phyloP scores from a whole-genome alignment of 805 yeast genomes.

The Blastobotrys mokoenaii region DNA sequence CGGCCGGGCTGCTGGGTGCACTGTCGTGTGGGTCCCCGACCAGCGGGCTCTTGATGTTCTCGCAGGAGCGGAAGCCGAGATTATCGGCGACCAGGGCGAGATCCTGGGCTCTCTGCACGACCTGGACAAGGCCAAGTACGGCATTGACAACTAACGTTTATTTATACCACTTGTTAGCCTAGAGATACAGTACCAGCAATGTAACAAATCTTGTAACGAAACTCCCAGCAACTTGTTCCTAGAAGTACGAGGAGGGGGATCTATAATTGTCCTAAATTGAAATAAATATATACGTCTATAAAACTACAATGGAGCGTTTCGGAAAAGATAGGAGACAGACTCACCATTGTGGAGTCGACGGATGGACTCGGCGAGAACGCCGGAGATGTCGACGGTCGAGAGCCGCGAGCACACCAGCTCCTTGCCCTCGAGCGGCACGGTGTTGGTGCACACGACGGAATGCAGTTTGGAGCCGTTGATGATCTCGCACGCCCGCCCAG shows the following conservation, averaged over 20 bases:
- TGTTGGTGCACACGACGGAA: conserved; percentile 83
- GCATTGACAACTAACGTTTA: too few species aligned
- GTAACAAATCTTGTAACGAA: too few species aligned
- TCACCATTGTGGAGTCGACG: conserved; percentile 96
- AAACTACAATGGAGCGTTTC: conserved; percentile 43
- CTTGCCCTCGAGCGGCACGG: conserved; percentile 76
- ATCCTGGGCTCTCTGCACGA: conserved; percentile 43
- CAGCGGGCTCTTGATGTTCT: conserved; percentile 54
- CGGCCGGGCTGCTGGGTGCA: conserved; percentile 74
- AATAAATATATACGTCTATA: not conserved
- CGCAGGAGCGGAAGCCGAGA: conserved; percentile 39
- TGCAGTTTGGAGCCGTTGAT: conserved; percentile 61
- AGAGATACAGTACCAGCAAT: too few species aligned
- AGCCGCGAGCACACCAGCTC: conserved; percentile 53
- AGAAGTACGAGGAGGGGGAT: too few species aligned
- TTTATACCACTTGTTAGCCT: too few species aligned
- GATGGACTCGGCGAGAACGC: conserved; percentile 86
- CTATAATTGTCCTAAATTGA: not conserved
- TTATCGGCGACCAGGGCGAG: conserved; percentile 46
- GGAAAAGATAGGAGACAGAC: conserved; percentile 81
- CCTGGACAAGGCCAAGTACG: conserved; percentile 41
- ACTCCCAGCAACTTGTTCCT: too few species aligned
- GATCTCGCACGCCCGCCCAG: conserved; percentile 76
- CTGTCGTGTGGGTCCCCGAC: conserved; percentile 94
- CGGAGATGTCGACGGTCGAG: conserved; percentile 75